Percentiles rank a stretch among this genome's conserved stretches.
Conservation (phyloP, 2,329 filamentous ascomycete species). For the Calonectria pseudoturangicola region DNA sequence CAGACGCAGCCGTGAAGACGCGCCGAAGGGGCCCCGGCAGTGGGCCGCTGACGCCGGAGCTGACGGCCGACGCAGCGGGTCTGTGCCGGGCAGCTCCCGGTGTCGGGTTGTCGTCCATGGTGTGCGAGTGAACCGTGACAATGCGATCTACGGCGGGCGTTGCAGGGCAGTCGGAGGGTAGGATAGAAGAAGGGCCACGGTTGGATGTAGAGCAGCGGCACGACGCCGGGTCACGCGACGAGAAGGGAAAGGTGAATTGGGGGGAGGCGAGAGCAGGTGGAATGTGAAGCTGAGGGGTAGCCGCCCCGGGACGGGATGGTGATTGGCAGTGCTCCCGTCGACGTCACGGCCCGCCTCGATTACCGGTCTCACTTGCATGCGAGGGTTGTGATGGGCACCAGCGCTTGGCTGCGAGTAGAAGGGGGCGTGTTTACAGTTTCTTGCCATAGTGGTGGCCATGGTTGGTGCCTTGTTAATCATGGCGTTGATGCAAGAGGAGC, state of each 20-base stretch:
- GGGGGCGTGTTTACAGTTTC: background rate
- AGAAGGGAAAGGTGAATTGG: constrained; percentile 30
- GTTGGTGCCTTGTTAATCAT: constrained; percentile 22
- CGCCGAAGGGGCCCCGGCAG: constrained; percentile 44
- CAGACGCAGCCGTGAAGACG: constrained; percentile 53
- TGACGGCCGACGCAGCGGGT: constrained; percentile 33
- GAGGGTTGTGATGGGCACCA: background rate
- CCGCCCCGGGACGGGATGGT: constrained; percentile 22
- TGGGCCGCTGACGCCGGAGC: constrained; percentile 50
- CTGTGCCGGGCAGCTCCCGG: constrained; percentile 41
- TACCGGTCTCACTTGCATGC: constrained; percentile 36
- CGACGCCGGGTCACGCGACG: constrained; percentile 39
- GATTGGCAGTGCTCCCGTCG: constrained; percentile 29
- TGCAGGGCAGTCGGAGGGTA: constrained; percentile 32
- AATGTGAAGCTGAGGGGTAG: constrained; percentile 33
- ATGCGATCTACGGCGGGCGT: constrained; percentile 29
- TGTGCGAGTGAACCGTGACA: constrained; percentile 23
- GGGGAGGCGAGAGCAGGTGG: constrained; percentile 28
- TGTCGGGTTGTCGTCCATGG: constrained; percentile 48
- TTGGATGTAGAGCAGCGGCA: constrained; percentile 32
- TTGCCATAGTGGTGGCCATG: constrained; percentile 2
- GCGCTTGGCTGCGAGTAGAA: constrained; percentile 8
- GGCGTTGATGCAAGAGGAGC: background rate
- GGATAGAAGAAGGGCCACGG: constrained; percentile 25
- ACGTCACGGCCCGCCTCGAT: constrained; percentile 34